Evolutionary conservation across 495 filamentous ascomycete genomes (phyloP), one percentile per base, ranked within the genome.

Genomic region (Trichoderma reesei): DNA sequence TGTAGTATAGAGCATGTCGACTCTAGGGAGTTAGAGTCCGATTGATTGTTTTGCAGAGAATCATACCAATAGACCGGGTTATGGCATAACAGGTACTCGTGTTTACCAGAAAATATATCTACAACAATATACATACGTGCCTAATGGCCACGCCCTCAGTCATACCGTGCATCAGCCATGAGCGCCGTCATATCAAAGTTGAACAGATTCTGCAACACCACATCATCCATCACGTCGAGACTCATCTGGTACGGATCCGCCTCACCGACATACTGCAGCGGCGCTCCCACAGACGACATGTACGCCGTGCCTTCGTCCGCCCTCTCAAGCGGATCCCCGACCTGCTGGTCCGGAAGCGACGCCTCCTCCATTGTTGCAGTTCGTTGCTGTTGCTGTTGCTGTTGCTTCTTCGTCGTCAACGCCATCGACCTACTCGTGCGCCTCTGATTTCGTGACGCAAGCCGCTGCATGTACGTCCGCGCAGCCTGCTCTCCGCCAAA

Each of bases 101-200:
- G 8, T 41, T 13, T 41, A 41, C 39, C 41, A 44, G n/a, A 16
- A 26, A 26, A 26, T 26, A 26, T 26, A 1, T 26, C 26, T 26
- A 26, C 1, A 26, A 26, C 26, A 26, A 26, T 26, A 26, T 26
- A 26, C 26, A 26, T 26, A 26, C 26, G 26, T 26, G 26, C 26
- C 26, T 1, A 26, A 26, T 26, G 26, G 11, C 8, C 20, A 56
- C 9, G 6, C 10, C 11, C 11, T 56, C 11, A 56, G 9, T 34
- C 51, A 34, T 18, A 56, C 26, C 26, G 20, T 9, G 51, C 33
- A 56, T 56, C 51, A 34, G 51, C 26, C 51, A 56, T 31, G 2
- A 56, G 20, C 51, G 51, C 20, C 51, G 51, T 33, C 51, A 56
- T 56, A 34, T 56, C 51, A 14, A 56, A 56, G 16, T 56, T 56